phyloP scores from a whole-genome alignment of 441 rosid species.

The Syzygium syzygioides region DNA sequence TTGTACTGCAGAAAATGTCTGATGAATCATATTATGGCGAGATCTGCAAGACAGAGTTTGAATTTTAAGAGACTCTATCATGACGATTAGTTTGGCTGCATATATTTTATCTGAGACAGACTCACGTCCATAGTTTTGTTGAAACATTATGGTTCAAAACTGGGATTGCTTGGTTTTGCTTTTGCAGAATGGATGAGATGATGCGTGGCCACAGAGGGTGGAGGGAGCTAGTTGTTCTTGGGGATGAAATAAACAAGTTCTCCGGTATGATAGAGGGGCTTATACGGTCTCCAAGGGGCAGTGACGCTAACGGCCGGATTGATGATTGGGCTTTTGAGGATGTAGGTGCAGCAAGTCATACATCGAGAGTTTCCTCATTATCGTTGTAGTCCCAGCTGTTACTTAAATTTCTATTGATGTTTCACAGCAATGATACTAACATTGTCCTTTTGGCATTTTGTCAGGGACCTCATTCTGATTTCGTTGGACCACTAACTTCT shows the following conservation, averaged over 20 bases:
- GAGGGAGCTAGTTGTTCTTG: constrained; percentile 83
- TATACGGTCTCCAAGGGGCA: constrained; percentile 80
- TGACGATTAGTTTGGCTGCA: background rate
- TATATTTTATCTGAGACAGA: background rate
- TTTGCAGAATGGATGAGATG: constrained; percentile 91
- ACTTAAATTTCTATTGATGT: background rate
- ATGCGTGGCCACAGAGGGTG: constrained; percentile 98
- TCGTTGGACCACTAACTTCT: constrained; percentile 65
- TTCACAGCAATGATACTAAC: background rate
- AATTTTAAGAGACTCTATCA: background rate
- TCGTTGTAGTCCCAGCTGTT: background rate
- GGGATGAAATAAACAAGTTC: constrained; percentile 79
- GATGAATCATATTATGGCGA: background rate
- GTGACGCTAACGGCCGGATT: constrained; percentile 35
- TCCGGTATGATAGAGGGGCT: constrained; percentile 89
- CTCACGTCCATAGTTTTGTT: background rate
- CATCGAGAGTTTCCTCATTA: background rate
- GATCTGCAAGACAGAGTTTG: background rate
- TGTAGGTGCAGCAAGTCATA: constrained; percentile 26
- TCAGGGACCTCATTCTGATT: constrained; percentile 91
- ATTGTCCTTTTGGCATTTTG: background rate
- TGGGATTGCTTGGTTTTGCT: constrained; percentile 6
- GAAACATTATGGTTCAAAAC: background rate
- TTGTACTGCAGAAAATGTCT: background rate
- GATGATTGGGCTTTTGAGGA: constrained; percentile 76